Evolutionary conservation across 164 flowering plant species (phyloP).

Genomic region (Pachysandra terminalis): DNA sequence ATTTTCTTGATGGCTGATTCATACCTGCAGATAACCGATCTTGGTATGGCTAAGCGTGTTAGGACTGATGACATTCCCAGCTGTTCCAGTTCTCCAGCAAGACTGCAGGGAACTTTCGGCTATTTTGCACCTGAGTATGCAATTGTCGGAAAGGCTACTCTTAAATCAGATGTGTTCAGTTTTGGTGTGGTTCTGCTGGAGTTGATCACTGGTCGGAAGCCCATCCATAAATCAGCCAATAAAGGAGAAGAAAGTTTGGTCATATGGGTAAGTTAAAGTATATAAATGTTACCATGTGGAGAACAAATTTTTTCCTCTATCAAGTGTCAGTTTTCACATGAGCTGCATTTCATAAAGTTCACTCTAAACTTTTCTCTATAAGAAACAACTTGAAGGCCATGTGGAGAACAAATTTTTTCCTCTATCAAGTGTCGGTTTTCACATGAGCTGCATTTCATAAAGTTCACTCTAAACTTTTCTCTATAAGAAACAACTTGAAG

Average conservation of each 20-base stretch:
- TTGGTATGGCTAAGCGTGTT: conserved; percentile 88
- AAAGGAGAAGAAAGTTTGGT: conserved; percentile 91
- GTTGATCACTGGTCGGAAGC: conserved; percentile 80
- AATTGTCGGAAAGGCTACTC: conserved; percentile 78
- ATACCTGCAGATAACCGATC: conserved; percentile 83
- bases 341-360: too few relatives aligned
- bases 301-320: background rate
- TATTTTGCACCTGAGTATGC: conserved; percentile 99
- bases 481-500: too few relatives aligned
- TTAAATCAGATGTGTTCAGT: conserved; percentile 95
- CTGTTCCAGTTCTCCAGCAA: conserved; percentile 82
- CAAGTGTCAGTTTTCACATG: too few relatives aligned
- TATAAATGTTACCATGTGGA: background rate
- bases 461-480: too few relatives aligned
- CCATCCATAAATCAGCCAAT: conserved; percentile 55
- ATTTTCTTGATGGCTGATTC: background rate
- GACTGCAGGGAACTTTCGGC: conserved; percentile 97
- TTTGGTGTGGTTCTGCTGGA: conserved; percentile 98
- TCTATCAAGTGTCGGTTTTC: background rate
- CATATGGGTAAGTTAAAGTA: conserved; percentile 60
- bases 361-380: background rate
- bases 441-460: too few relatives aligned
- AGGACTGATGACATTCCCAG: conserved; percentile 72
- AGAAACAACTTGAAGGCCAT: too few relatives aligned
- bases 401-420: background rate